phyloP scores from a whole-genome alignment of 495 filamentous ascomycete genomes.

The Choiromyces venosus region DNA sequence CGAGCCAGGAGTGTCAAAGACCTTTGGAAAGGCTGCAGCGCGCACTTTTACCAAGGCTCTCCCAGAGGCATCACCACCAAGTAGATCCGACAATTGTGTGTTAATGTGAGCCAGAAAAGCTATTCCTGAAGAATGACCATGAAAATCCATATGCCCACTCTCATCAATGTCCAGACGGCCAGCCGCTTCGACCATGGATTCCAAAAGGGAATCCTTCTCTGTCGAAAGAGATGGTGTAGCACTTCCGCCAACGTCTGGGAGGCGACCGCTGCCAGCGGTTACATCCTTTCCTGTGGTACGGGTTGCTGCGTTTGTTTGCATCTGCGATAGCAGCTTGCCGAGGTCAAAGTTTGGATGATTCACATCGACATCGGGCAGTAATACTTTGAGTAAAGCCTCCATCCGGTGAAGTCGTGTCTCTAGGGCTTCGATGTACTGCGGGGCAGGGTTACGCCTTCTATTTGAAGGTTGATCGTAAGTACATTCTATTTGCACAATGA shows the following conservation, averaged over 20 bases:
- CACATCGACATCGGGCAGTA: slow-evolving; percentile 81
- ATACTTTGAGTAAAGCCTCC: slow-evolving; percentile 67
- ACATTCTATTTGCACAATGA: slow-evolving; percentile 59
- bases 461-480: slow-evolving; percentile 98
- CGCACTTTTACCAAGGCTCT: slow-evolving; percentile 28
- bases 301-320: slow-evolving; percentile 28
- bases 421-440: slow-evolving; percentile 88
- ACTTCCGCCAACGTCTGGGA: background rate
- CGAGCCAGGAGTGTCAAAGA: slow-evolving; percentile 70
- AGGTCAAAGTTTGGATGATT: slow-evolving; percentile 75
- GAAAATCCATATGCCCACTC: slow-evolving; percentile 87
- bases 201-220: slow-evolving; percentile 69
- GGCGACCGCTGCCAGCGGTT: slow-evolving; percentile 4
- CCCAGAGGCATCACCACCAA: slow-evolving; percentile 47
- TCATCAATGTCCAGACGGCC: slow-evolving; percentile 90
- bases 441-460: slow-evolving; percentile 85
- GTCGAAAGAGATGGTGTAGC: slow-evolving; percentile 12
- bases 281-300: slow-evolving; percentile 16
- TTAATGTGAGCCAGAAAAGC: slow-evolving; percentile 80
- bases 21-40: slow-evolving; percentile 37
- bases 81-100: slow-evolving; percentile 71
- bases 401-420: slow-evolving; percentile 79
- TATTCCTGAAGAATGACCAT: slow-evolving; percentile 85
- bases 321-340: slow-evolving; percentile 29
- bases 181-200: slow-evolving; percentile 90